Percentiles rank a stretch among this genome's conserved stretches.
Evolutionary conservation across 306 rosid species (phyloP).

Genomic region (Styphnolobium japonicum): DNA sequence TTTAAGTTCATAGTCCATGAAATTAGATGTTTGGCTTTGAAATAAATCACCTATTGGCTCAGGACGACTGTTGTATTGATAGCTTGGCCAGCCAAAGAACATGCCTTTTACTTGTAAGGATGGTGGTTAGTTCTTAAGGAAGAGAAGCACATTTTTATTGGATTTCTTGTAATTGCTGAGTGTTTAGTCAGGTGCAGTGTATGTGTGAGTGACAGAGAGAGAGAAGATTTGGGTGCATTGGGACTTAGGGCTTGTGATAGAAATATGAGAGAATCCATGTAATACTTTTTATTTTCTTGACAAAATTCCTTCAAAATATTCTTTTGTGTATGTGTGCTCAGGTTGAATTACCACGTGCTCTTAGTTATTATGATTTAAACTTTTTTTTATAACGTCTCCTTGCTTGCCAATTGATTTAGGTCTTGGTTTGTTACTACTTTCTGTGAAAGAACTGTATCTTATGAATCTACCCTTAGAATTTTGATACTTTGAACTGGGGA

Average conservation of each 20-base stretch:
- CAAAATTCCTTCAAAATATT: not conserved
- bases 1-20: not conserved
- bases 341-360: not conserved
- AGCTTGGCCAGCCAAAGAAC: not conserved
- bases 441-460: not conserved
- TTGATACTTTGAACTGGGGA: not conserved
- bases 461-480: not conserved
- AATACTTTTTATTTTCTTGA: not conserved
- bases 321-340: not conserved
- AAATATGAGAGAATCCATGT: not conserved
- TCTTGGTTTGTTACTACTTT: slow-evolving; percentile 12
- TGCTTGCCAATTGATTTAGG: slow-evolving; percentile 4
- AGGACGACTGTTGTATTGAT: slow-evolving; percentile 9
- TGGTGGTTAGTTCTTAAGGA: slow-evolving; percentile 7
- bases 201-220: not conserved
- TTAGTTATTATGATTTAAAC: slow-evolving; percentile 18
- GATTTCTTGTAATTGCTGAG: not conserved
- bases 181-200: not conserved
- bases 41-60: not conserved
- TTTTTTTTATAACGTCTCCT: not conserved
- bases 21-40: slow-evolving; percentile 4
- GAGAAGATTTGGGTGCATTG: not conserved
- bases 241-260: not conserved
- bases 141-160: not conserved
- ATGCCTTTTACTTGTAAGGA: not conserved